These are phyloP conservation scores for Xylaria sp. DNA, from an alignment of 2,329 filamentous ascomycete species.

Conservation along the genomic window DNA sequence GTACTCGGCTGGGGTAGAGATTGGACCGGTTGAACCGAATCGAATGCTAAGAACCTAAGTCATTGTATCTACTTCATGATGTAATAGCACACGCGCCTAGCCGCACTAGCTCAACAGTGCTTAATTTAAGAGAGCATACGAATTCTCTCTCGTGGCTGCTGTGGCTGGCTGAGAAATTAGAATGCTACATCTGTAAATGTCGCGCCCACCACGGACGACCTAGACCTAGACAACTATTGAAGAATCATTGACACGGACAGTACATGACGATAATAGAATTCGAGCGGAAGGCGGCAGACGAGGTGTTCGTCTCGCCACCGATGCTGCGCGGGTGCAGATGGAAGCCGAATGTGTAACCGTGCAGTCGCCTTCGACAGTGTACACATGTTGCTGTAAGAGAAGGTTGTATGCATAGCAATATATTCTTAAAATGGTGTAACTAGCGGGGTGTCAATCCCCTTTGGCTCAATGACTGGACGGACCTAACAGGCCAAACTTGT, in stretches of 20 bases:
- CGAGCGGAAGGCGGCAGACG: background rate
- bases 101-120: background rate
- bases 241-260: background rate
- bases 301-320: background rate
- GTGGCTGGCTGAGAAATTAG: background rate
- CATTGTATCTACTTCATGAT: background rate
- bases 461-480: background rate
- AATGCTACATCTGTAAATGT: background rate
- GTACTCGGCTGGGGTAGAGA: background rate
- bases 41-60: too few relatives aligned
- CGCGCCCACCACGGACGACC: background rate
- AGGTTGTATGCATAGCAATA: background rate
- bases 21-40: too few relatives aligned
- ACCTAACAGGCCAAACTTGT: background rate
- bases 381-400: background rate
- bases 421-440: background rate
- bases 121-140: background rate
- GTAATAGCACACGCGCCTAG: background rate
- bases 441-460: background rate
- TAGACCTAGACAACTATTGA: too few relatives aligned
- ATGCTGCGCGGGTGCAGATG: background rate
- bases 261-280: background rate
- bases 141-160: background rate
- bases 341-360: background rate
- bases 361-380: background rate